A percentile compares a stretch with the other conserved stretches of the same genome.
Conservation (phyloP, 208 protist species). For the Crithidia bombi region DNA sequence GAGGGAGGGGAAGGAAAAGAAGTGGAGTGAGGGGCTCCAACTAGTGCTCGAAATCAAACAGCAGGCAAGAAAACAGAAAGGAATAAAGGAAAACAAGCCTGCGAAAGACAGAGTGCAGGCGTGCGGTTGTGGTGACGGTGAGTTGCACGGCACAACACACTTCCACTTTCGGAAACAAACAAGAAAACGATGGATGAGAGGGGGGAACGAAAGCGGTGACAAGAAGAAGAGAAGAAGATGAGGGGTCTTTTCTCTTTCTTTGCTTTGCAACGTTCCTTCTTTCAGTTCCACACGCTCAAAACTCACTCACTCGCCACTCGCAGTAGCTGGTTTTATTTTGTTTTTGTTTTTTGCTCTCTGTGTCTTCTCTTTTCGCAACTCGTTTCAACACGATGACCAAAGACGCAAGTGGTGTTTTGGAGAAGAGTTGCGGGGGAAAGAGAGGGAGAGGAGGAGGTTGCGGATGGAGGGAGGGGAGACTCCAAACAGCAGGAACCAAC, state of each 20-base stretch:
- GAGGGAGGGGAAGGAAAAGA: constrained; percentile 20
- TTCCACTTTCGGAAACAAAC: constrained; percentile 3
- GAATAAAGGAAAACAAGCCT: constrained; percentile 16
- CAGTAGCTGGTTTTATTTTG: neutral
- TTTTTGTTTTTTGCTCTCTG: neutral
- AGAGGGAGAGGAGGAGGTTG: neutral
- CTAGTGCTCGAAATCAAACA: constrained; percentile 4
- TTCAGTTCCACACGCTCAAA: too few relatives aligned
- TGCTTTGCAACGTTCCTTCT: too few relatives aligned
- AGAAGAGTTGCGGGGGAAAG: neutral
- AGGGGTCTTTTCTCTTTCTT: neutral
- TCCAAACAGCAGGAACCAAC: neutral
- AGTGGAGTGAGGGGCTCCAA: constrained; percentile 8
- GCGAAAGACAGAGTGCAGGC: too few relatives aligned
- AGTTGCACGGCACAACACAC: constrained; percentile 2
- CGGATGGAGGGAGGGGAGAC: constrained; percentile 1
- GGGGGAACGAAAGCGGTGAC: neutral
- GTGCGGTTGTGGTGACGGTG: too few relatives aligned
- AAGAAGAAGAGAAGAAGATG: neutral
- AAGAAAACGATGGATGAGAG: constrained; percentile 14
- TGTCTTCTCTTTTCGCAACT: neutral
- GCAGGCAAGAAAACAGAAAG: constrained; percentile 11
- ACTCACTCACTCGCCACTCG: neutral
- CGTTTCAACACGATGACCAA: neutral
- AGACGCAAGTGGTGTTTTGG: too few relatives aligned